Base-by-base conservation (phyloP, 2,329 filamentous ascomycete genomes). In the Calonectria hawksworthii region DNA sequence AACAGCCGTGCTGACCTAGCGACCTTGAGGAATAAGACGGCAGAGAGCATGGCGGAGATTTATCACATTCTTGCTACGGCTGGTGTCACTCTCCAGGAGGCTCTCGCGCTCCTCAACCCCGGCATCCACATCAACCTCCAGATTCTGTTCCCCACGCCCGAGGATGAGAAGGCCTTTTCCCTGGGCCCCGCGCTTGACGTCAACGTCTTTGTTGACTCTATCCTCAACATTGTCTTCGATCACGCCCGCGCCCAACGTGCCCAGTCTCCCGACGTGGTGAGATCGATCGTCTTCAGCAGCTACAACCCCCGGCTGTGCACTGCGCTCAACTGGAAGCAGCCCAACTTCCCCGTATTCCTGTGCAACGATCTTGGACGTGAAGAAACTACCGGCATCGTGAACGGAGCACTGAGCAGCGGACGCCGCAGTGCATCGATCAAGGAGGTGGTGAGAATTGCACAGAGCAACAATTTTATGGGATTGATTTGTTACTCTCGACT, bases 401-500 rank as follows among this genome's bases (percentile, higher is more conserved):
- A 83, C 51, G 81, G 85, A 16, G 80, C 87, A 18, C 82, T 86
- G 74, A 87, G 90, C 78, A 94, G 92, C 78, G 95, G 94, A 21
- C 90, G 94, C 71, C 91, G 93, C 63, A 94, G 93, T 18, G 94
- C 94, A 77, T 98, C 95, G 8, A 95, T 99, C 79, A 99, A 99
- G 86, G 96, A 99, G 84, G 95, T 95, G 6, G 97, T 98, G 18
- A 92, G 96, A 77, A 95, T 98, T 82, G 96, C 96, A 28, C 94
- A 98, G 85, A 95, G 93, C 83, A 99, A 99, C 84, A 99, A 99
- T 84, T 95, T 99, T 78, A 99, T 99, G 97, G 97, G 97, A 4
- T 85, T 99, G 82, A 95, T 99, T 74, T 98, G 96, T 86, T 96
- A 93, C 79, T 96, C 95, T 38, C 92, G 94, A 78, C 89, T 99